Percentiles rank a stretch among this genome's conserved stretches.
Conservation (phyloP, 148 eudicot genomes). For the Tetragonia tetragonoides region DNA sequence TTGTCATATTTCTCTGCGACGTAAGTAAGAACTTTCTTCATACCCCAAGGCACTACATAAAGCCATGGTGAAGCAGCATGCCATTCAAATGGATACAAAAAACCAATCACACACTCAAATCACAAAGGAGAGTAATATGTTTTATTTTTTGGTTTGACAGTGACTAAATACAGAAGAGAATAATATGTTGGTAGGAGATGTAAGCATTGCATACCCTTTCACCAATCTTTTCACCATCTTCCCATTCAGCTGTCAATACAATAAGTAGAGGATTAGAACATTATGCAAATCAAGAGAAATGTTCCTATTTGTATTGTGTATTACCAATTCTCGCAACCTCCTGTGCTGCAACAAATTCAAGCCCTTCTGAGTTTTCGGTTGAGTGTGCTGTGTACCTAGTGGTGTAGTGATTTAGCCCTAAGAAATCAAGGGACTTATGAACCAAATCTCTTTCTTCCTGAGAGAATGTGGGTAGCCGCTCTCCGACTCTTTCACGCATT, state of each 20-base stretch:
- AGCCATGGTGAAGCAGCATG: slow-evolving; percentile 93
- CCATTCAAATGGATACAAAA: slow-evolving; percentile 20
- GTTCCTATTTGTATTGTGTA: not conserved
- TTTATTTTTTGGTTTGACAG: no score
- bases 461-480: slow-evolving; percentile 60
- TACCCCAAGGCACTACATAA: slow-evolving; percentile 86
- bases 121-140: not conserved
- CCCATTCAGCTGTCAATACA: slow-evolving; percentile 69
- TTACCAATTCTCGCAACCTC: slow-evolving; percentile 67
- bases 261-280: slow-evolving; percentile 16
- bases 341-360: slow-evolving; percentile 50
- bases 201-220: slow-evolving; percentile 47
- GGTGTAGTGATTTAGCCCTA: slow-evolving; percentile 81
- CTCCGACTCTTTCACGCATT: slow-evolving; percentile 73
- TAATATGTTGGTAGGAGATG: slow-evolving; percentile 5
- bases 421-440: slow-evolving; percentile 55
- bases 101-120: slow-evolving; percentile 13
- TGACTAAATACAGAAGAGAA: no score
- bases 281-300: not conserved
- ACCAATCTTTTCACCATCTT: slow-evolving; percentile 64
- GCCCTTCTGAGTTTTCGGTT: slow-evolving; percentile 34
- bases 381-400: slow-evolving; percentile 61
- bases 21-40: slow-evolving; percentile 53
- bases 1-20: slow-evolving; percentile 59
- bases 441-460: slow-evolving; percentile 54